Conservation (phyloP, 2,329 filamentous ascomycete genomes). For the Fusarium mangiferae region DNA sequence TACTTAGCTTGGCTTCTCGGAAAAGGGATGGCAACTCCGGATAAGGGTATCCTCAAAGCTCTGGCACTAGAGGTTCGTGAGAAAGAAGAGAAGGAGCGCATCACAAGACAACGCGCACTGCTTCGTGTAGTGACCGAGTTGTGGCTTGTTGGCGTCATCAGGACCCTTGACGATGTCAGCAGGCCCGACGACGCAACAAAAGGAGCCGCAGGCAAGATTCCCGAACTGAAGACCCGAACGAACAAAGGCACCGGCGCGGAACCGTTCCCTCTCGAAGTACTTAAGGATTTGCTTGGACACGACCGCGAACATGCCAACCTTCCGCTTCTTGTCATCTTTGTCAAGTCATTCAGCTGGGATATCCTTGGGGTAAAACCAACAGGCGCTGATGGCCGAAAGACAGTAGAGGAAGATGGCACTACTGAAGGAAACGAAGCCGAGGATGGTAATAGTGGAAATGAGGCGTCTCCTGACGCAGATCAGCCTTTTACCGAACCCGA, state of each 20-base stretch:
- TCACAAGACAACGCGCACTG: conserved; percentile 85
- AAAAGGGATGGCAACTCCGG: conserved; percentile 89
- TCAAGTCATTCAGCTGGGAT: conserved; percentile 97
- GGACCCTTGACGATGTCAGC: conserved; percentile 77
- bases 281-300: conserved; percentile 94
- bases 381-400: conserved; percentile 82
- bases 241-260: conserved; percentile 76
- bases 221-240: conserved; percentile 66
- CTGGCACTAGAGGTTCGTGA: conserved; percentile 85
- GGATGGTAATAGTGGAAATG: conserved; percentile 50
- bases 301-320: conserved; percentile 93
- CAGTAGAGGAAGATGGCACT: conserved; percentile 83
- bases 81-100: conserved; percentile 93
- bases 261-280: conserved; percentile 95
- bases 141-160: conserved; percentile 90
- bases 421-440: conserved; percentile 52
- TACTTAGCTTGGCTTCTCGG: conserved; percentile 93
- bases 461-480: conserved; percentile 62
- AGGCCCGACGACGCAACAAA: conserved; percentile 72
- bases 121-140: conserved; percentile 93
- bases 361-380: conserved; percentile 81
- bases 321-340: conserved; percentile 91
- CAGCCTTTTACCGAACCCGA: conserved; percentile 80
- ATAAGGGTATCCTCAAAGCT: conserved; percentile 83
- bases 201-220: conserved; percentile 70